Base-by-base conservation (phyloP, 768 basidiomycete genomes). In the Boletus huronensis region DNA sequence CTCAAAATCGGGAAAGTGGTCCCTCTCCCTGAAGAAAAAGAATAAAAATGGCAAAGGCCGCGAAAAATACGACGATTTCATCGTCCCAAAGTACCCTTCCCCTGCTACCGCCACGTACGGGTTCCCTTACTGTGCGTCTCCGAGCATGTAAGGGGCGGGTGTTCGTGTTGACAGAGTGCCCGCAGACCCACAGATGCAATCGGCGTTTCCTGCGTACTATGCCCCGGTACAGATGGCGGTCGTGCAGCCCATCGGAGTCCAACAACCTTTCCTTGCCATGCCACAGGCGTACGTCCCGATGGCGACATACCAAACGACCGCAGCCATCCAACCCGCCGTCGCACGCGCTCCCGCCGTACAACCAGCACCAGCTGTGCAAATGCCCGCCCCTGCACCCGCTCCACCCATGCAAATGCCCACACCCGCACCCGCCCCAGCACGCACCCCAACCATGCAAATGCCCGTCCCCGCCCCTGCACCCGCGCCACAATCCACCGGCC, bases 221-320 rank as follows among this genome's bases (percentile, higher is more conserved):
- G 61, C 68, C 1, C 70, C 68, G 2, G 55, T 71, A 10, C 61
- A 58, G 48, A 60, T 70, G 59, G 53, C 55, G 5, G 39, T 66
- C 40, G 13, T 61, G 17, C 66, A 60, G 19, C 67, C 67, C 14
- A 31, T 48, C 14, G 63, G 58, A 5, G 17, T 61, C 5, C 69
- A 71, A n/a, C 69, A 71, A 31, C 70, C 68, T 10, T 5, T 70
- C 23, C 39, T 61, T 5, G 38, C 66, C 26, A 65, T 69, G 65
- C 65, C 67, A 6, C 67, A 69, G 34, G 7, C 43, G 3, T 71
- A 70, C 19, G 17, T 64, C 14, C 70, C 68, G 11, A 59, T 71
- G 45, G 53, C 58, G n/a, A n/a, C 55, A 23, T 65, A 61, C 48
- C 68, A 46, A 45, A 55, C 55, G 0, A 29, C 58, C 7, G 50